Conservation (phyloP, 768 basidiomycete species). For the Mycena alexandri region DNA sequence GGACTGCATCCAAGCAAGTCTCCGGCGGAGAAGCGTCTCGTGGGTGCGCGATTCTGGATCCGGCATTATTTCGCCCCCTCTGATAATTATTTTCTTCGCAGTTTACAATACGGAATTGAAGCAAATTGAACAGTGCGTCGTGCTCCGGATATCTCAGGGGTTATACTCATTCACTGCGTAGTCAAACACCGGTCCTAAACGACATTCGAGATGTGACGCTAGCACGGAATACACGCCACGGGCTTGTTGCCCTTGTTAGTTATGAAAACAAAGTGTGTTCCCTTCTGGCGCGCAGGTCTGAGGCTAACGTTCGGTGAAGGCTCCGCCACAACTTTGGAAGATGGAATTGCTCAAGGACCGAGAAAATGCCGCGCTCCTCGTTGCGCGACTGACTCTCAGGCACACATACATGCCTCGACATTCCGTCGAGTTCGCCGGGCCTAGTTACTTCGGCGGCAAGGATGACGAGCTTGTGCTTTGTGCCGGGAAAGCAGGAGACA, state of each 20-base stretch:
- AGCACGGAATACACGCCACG: conserved; percentile 60
- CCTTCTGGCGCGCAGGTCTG: neutral
- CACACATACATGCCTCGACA: conserved; percentile 83
- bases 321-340: conserved; percentile 85
- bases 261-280: conserved; percentile 77
- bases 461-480: conserved; percentile 85
- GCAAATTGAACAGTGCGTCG: conserved; percentile 72
- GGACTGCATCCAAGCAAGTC: conserved; percentile 80
- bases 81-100: conserved; percentile 42
- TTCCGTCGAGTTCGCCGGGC: conserved; percentile 80
- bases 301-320: conserved; percentile 50
- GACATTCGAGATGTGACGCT: conserved; percentile 80
- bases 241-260: conserved; percentile 74
- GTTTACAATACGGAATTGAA: conserved; percentile 78
- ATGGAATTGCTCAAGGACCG: conserved; percentile 73
- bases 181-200: conserved; percentile 79
- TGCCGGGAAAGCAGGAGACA: conserved; percentile 85
- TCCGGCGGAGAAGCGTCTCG: conserved; percentile 77
- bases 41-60: conserved; percentile 59
- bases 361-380: conserved; percentile 49
- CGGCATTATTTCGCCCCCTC: neutral
- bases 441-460: conserved; percentile 86
- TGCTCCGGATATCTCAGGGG: neutral
- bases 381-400: conserved; percentile 57
- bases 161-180: conserved; percentile 42